Percentiles rank a stretch among this genome's conserved stretches.
Conservation (phyloP, 2,329 filamentous ascomycete genomes). For the Colletotrichum sp. region DNA sequence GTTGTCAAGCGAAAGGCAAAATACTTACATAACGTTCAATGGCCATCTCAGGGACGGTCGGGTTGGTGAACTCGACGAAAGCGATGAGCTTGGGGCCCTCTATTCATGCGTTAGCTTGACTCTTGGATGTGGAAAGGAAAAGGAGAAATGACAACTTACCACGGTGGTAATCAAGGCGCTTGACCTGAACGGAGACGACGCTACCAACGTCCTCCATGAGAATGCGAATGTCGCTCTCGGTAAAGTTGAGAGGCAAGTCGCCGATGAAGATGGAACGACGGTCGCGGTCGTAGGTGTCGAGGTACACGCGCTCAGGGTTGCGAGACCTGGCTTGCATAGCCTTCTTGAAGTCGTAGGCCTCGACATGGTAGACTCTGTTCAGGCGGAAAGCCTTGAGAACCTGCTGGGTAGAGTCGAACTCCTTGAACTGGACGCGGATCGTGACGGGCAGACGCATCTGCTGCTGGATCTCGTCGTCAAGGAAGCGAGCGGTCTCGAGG, state of each 20-base stretch:
- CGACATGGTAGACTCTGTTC: constrained; percentile 33
- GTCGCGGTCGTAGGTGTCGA: constrained; percentile 46
- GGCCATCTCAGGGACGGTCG: constrained; percentile 40
- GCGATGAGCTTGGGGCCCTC: constrained; percentile 30
- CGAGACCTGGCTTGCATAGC: constrained; percentile 13
- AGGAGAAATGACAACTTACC: not conserved
- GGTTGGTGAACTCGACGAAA: constrained; percentile 44
- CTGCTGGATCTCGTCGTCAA: constrained; percentile 37
- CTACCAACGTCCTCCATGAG: constrained; percentile 43
- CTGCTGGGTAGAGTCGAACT: constrained; percentile 56
- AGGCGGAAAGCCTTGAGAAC: constrained; percentile 46
- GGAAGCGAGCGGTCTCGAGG: constrained; percentile 35
- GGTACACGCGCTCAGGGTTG: constrained; percentile 23
- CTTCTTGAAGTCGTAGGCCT: constrained; percentile 32
- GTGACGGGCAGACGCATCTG: constrained; percentile 36
- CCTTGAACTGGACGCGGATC: constrained; percentile 53
- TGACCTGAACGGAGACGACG: constrained; percentile 37
- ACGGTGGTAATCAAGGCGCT: constrained; percentile 11
- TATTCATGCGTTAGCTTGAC: not conserved
- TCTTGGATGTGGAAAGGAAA: not conserved
- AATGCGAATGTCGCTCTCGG: constrained; percentile 38
- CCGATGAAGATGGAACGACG: constrained; percentile 54
- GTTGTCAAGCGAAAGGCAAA: not conserved
- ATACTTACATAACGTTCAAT: constrained; percentile 36
- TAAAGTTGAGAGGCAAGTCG: constrained; percentile 43